A percentile compares a stretch with the other conserved stretches of the same genome.
Evolutionary conservation across 192 early-diverging fungal species (phyloP).

Genomic region (Umbelopsis ramanniana): DNA sequence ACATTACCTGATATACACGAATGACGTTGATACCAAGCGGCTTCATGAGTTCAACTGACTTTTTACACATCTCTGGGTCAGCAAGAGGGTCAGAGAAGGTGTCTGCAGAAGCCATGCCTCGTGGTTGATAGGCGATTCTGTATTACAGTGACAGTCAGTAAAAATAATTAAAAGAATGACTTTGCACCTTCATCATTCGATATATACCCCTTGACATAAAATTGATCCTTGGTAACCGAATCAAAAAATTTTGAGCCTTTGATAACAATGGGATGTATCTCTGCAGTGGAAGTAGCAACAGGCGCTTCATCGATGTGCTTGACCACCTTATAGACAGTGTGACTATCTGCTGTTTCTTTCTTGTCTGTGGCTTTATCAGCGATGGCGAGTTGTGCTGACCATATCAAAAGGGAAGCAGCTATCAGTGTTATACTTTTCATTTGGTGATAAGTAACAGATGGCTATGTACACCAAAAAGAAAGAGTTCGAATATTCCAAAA

Average conservation of each 20-base stretch:
- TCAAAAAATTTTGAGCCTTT: slow-evolving; percentile 75
- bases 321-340: not conserved
- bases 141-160: slow-evolving; percentile 1
- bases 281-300: slow-evolving; percentile 29
- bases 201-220: slow-evolving; percentile 65
- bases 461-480: not conserved
- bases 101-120: slow-evolving; percentile 34
- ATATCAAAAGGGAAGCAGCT: not conserved
- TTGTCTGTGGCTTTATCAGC: not conserved
- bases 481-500: not conserved
- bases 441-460: not conserved
- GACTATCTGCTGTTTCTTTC: not conserved
- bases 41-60: slow-evolving; percentile 64
- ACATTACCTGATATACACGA: slow-evolving; percentile 68
- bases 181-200: not conserved
- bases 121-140: slow-evolving; percentile 69
- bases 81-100: slow-evolving; percentile 60
- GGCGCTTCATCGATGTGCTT: not conserved
- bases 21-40: slow-evolving; percentile 69
- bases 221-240: slow-evolving; percentile 68
- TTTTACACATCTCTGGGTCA: slow-evolving; percentile 57
- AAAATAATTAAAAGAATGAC: not conserved
- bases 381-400: not conserved
- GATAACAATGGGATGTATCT: slow-evolving; percentile 56
- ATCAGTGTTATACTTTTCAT: slow-evolving; percentile 7